Evolutionary conservation across 768 basidiomycete genomes (phyloP), one percentile per base, ranked within the genome.

Genomic region (Collybiopsis confluens): DNA sequence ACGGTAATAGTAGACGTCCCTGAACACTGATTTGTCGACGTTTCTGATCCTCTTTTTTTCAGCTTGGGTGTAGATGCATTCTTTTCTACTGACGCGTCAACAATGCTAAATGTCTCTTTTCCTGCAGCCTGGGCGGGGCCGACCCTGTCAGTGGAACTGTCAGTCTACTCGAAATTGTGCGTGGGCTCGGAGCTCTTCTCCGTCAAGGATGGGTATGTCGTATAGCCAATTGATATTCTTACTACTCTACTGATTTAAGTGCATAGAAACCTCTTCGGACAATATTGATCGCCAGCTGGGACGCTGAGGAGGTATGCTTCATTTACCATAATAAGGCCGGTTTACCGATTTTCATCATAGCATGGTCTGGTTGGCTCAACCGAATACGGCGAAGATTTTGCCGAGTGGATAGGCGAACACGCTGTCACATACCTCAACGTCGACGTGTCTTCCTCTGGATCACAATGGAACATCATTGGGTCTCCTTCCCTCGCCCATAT

Each of bases 301-400:
- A 91, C 62, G 90, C 79, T 1, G 90, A 90, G 64, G 78, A 83
- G 73, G 80, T 79, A 56, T 44, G 68, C 37, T 27, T 51, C 15
- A 4, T 44, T 24, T 15, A 7, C 6, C 23, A 21, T 35, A 20
- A 15, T 6, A n/a, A 13, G 16, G 11, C 44, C 4, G 4, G 10
- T 33, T 26, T 28, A 52, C 26, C 16, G 3, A 13, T 23, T 18
- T 2, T 26, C n/a, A 7, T n/a, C 10, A 28, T 50, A 78, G 77
- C 79, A 80, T 50, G 90, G 89, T 23, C 76, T 92, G 38, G 65
- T 91, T 35, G 95, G 95, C 24, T 89, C 86, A 62, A 95, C 91
- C 3, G 96, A 98, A 68, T 96, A 88, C 81, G 92, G 85, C 2
- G 96, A 98, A 66, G 96, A 98, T 64, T 98, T 96, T 62, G 64